Evolutionary conservation across 805 yeast species (phyloP).

Genomic region (Ogataea ramenticola): DNA sequence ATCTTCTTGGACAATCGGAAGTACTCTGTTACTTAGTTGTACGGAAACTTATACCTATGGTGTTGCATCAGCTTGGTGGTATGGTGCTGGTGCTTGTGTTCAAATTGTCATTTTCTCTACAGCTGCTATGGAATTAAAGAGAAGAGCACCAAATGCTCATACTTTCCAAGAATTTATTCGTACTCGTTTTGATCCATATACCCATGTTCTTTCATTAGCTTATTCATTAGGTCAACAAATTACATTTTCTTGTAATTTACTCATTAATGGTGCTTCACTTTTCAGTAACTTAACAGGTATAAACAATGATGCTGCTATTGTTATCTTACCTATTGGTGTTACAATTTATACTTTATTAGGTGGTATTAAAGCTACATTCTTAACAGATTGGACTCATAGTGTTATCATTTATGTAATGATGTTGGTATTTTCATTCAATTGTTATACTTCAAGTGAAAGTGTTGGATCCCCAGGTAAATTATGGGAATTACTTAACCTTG

Average conservation of each 20-base stretch:
- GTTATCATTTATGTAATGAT: slow-evolving; percentile 27
- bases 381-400: slow-evolving; percentile 32
- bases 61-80: slow-evolving; percentile 27
- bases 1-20: slow-evolving; percentile 30
- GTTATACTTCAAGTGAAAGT: slow-evolving; percentile 22
- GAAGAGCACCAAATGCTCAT: slow-evolving; percentile 30
- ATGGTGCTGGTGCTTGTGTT: slow-evolving; percentile 26
- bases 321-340: slow-evolving; percentile 30
- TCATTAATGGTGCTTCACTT: slow-evolving; percentile 28
- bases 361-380: slow-evolving; percentile 33
- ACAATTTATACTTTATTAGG: slow-evolving; percentile 31
- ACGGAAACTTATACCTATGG: slow-evolving; percentile 27
- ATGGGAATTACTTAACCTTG: slow-evolving; percentile 25
- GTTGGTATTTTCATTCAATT: slow-evolving; percentile 20
- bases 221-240: slow-evolving; percentile 22
- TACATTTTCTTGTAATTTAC: slow-evolving; percentile 25
- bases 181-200: slow-evolving; percentile 24
- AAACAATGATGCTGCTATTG: slow-evolving; percentile 26
- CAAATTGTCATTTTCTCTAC: slow-evolving; percentile 26
- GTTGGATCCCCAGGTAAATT: slow-evolving; percentile 29
- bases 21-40: slow-evolving; percentile 22
- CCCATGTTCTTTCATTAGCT: slow-evolving; percentile 20
- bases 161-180: slow-evolving; percentile 27
- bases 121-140: slow-evolving; percentile 26
- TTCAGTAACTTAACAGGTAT: slow-evolving; percentile 27